Percentiles rank a stretch among this genome's conserved stretches.
phyloP scores from a whole-genome alignment of 345 rosid genomes.

The Aquilaria sinensis region DNA sequence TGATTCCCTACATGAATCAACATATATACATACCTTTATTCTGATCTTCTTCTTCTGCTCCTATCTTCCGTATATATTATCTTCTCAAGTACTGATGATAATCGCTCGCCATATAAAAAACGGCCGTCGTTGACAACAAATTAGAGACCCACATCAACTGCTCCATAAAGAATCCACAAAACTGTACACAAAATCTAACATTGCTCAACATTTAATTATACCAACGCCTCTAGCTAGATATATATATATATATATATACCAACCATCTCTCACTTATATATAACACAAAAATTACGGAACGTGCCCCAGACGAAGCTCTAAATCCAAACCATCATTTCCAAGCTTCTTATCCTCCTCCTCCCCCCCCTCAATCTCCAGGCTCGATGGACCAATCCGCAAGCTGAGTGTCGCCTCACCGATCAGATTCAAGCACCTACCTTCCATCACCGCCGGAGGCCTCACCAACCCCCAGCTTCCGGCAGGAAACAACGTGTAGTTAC shows the following conservation, averaged over 20 bases:
- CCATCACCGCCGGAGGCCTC: conserved; percentile 18
- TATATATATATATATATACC: not conserved
- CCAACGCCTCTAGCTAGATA: not conserved
- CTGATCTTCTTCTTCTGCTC: not conserved
- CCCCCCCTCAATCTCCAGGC: conserved; percentile 11
- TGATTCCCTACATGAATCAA: not conserved
- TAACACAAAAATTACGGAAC: conserved; percentile 20
- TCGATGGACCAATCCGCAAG: conserved; percentile 45
- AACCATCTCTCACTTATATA: not conserved
- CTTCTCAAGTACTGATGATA: not conserved
- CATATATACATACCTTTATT: not conserved
- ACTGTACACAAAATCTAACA: not conserved
- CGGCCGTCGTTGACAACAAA: conserved; percentile 3
- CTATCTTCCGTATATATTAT: conserved; percentile 1
- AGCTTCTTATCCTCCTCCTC: conserved; percentile 17
- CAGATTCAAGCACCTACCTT: conserved; percentile 19
- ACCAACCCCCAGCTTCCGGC: conserved; percentile 17
- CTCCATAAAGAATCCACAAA: conserved; percentile 11
- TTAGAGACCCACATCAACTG: conserved; percentile 6
- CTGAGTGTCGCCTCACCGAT: conserved; percentile 30
- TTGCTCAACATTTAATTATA: no score
- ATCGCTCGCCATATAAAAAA: not conserved
- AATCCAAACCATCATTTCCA: conserved; percentile 51
- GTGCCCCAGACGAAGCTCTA: conserved; percentile 92
- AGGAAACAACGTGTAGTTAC: conserved; percentile 32